These are phyloP conservation scores for Ocimum tenuiflorum DNA, from an alignment of 257 asterid species.

Conservation along the genomic window DNA sequence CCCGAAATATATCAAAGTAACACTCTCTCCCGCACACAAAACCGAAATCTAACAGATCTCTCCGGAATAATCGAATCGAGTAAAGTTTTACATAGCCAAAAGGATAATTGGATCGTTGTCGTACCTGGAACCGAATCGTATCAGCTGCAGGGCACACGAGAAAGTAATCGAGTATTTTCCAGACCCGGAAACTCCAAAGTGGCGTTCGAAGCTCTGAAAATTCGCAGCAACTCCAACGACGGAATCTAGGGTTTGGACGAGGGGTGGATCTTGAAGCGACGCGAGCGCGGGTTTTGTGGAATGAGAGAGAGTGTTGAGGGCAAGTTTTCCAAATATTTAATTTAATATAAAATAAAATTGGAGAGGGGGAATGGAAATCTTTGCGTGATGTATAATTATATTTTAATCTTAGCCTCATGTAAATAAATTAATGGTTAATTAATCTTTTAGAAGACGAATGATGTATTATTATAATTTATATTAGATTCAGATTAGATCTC, in stretches of 20 bases:
- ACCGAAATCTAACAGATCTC: slow-evolving; percentile 16
- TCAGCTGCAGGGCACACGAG: slow-evolving; percentile 20
- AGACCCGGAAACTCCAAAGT: slow-evolving; percentile 17
- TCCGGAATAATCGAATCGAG: neutral
- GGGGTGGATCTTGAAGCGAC: slow-evolving; percentile 36
- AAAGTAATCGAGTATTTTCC: slow-evolving; percentile 26
- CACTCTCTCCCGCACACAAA: neutral
- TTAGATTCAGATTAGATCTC: neutral
- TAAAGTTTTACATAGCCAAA: neutral
- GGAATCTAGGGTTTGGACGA: slow-evolving; percentile 43
- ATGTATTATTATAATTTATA: neutral
- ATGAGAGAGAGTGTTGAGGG: neutral
- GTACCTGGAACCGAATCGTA: slow-evolving; percentile 45
- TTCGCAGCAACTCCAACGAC: slow-evolving; percentile 18
- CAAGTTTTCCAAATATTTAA: slow-evolving; percentile 24
- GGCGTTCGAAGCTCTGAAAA: neutral
- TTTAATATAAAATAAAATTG: neutral
- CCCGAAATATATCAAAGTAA: slow-evolving; percentile 19
- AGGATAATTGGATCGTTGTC: slow-evolving; percentile 19
- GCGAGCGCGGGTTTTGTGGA: slow-evolving; percentile 14
- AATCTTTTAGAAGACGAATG: neutral
- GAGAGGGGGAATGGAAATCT: neutral
- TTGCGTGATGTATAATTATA: slow-evolving; percentile 2
- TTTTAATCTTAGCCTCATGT: neutral
- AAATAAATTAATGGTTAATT: neutral